Evolutionary conservation across 2,329 filamentous ascomycete species (phyloP).

Genomic region (Myriangium duriaei): DNA sequence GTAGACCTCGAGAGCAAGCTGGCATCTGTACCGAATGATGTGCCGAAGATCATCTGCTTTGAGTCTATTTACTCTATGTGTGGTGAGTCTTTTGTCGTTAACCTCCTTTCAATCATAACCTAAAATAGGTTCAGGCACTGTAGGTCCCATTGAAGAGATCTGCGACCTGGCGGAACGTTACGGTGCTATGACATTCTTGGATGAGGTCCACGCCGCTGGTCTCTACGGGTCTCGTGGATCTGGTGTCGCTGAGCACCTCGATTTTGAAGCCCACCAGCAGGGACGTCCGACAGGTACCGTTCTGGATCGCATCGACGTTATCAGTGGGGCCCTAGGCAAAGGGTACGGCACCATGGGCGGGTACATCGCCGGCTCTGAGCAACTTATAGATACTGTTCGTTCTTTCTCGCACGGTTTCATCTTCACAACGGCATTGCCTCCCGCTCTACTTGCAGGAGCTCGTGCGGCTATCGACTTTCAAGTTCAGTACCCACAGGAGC

Average conservation of each 20-base stretch:
- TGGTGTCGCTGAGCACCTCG: constrained; percentile 92
- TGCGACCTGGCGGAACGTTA: constrained; percentile 96
- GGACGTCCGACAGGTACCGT: constrained; percentile 68
- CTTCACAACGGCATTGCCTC: constrained; percentile 93
- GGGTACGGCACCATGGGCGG: constrained; percentile 96
- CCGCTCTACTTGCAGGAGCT: constrained; percentile 92
- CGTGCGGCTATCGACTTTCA: constrained; percentile 89
- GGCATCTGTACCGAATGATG: constrained; percentile 67
- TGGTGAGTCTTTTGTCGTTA: too few species aligned
- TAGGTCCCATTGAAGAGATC: constrained; percentile 89
- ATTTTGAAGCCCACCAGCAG: constrained; percentile 73
- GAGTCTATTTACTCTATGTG: constrained; percentile 99
- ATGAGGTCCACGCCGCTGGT: constrained; percentile 96
- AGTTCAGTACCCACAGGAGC: constrained; percentile 70
- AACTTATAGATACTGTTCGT: constrained; percentile 82
- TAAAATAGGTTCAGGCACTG: too few species aligned
- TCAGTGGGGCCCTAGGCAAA: constrained; percentile 93
- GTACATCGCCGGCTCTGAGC: constrained; percentile 83
- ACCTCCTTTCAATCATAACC: too few species aligned
- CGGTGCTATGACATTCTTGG: constrained; percentile 90
- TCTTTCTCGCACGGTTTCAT: constrained; percentile 96
- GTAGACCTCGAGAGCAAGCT: constrained; percentile 85
- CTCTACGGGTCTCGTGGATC: constrained; percentile 97
- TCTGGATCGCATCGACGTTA: constrained; percentile 95
- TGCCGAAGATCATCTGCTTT: constrained; percentile 96